Conservation (phyloP, 75 land plant species). For the Cupressus sempervirens region DNA sequence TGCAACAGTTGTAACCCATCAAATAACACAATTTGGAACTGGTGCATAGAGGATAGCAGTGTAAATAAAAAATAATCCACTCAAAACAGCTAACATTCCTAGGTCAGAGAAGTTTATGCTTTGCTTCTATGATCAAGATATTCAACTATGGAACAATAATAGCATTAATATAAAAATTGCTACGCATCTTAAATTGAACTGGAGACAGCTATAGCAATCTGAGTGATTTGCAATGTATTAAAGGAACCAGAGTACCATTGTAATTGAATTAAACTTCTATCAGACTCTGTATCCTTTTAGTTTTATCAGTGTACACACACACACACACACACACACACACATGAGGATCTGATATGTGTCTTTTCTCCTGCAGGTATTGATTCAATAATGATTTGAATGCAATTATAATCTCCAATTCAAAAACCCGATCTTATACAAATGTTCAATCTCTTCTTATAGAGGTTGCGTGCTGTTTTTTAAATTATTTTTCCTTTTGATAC, state of each 20-base stretch:
- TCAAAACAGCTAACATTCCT: neutral
- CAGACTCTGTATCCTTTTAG: too few relatives aligned
- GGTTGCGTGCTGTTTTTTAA: too few relatives aligned
- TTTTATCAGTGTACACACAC: too few relatives aligned
- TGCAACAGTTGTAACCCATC: conserved; percentile 24
- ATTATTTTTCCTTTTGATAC: too few relatives aligned
- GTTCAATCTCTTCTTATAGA: too few relatives aligned
- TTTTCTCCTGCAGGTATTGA: too few relatives aligned
- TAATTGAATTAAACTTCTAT: too few relatives aligned
- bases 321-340: too few relatives aligned
- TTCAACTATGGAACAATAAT: neutral
- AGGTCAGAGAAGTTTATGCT: neutral
- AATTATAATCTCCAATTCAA: too few relatives aligned
- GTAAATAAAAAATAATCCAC: neutral
- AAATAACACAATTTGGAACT: neutral
- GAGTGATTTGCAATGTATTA: neutral
- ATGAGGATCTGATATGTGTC: too few relatives aligned
- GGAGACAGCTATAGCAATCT: neutral
- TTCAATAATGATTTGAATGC: too few relatives aligned
- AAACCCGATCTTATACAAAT: too few relatives aligned
- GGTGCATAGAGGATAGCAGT: neutral
- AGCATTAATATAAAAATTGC: neutral
- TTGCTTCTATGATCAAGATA: neutral
- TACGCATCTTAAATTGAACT: neutral
- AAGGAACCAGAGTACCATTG: neutral